A percentile compares a stretch with the other conserved stretches of the same genome.
Evolutionary conservation across 805 yeast genomes (phyloP).

Genomic region (Pichia phayaonensis): DNA sequence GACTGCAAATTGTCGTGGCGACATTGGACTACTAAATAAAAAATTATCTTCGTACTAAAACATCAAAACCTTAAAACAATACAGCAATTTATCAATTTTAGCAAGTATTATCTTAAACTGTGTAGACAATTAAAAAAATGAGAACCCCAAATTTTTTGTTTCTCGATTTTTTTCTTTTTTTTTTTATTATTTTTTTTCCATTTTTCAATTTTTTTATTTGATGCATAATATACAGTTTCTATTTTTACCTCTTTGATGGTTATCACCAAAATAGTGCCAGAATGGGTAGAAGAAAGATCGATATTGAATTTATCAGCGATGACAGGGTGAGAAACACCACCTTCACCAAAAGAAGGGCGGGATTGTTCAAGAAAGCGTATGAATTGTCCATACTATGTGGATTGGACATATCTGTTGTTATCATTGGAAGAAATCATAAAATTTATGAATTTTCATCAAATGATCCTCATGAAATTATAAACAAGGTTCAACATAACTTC

Average conservation of each 20-base stretch:
- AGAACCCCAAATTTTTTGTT: too few species aligned
- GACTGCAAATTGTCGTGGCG: slow-evolving; percentile 20
- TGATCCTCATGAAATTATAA: slow-evolving; percentile 45
- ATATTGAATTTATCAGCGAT: slow-evolving; percentile 82
- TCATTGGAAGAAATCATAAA: slow-evolving; percentile 74
- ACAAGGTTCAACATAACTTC: slow-evolving; percentile 26
- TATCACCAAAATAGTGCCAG: neutral
- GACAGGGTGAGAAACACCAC: slow-evolving; percentile 84
- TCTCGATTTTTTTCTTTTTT: neutral
- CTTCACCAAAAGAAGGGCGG: slow-evolving; percentile 90
- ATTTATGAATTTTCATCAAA: slow-evolving; percentile 80
- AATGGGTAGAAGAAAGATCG: slow-evolving; percentile 97
- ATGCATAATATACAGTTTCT: neutral
- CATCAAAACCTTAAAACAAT: too few species aligned
- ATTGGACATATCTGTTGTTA: slow-evolving; percentile 86
- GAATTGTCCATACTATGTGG: slow-evolving; percentile 86
- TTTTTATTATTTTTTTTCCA: neutral
- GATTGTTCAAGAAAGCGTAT: slow-evolving; percentile 81
- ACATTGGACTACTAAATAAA: neutral
- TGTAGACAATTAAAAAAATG: neutral
- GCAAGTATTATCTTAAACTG: too few species aligned
- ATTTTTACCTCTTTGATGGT: neutral
- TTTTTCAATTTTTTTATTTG: neutral
- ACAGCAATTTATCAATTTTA: too few species aligned
- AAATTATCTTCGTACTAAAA: too few species aligned